Conservation (phyloP, 1,139 yeast species). For the Suhomyces anneliseae region DNA sequence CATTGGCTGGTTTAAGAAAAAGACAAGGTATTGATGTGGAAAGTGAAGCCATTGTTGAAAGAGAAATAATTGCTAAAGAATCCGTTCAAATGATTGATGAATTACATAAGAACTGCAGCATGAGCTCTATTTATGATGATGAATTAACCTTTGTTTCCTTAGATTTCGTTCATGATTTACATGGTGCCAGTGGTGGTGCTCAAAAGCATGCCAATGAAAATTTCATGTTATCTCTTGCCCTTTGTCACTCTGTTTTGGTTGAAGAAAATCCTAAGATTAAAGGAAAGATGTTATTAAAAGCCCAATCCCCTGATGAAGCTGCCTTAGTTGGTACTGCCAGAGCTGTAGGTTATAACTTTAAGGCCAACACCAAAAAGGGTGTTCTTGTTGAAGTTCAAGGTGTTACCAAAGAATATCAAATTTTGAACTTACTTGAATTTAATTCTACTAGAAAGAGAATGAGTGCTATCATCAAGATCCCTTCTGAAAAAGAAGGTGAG, state of each 20-base stretch:
- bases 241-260: conserved; percentile 61
- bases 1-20: conserved; percentile 57
- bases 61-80: conserved; percentile 39
- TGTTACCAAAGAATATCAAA: conserved; percentile 43
- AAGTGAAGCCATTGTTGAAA: conserved; percentile 43
- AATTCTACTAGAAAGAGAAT: conserved; percentile 64
- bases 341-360: conserved; percentile 52
- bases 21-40: conserved; percentile 57
- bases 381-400: conserved; percentile 46
- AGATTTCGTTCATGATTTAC: conserved; percentile 42
- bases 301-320: conserved; percentile 67
- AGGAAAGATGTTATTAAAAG: conserved; percentile 43
- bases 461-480: conserved; percentile 82
- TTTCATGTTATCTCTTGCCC: conserved; percentile 53
- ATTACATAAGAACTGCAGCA: conserved; percentile 20
- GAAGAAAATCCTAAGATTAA: conserved; percentile 46
- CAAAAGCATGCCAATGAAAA: conserved; percentile 46
- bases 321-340: conserved; percentile 64
- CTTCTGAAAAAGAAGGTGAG: conserved; percentile 32
- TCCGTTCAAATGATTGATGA: conserved; percentile 35
- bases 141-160: conserved; percentile 51
- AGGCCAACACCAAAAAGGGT: conserved; percentile 48
- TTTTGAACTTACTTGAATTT: conserved; percentile 54
- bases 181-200: conserved; percentile 26
- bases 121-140: conserved; percentile 32